Evolutionary conservation across 768 basidiomycete species (phyloP).

Genomic region (Podaxis pistillaris): DNA sequence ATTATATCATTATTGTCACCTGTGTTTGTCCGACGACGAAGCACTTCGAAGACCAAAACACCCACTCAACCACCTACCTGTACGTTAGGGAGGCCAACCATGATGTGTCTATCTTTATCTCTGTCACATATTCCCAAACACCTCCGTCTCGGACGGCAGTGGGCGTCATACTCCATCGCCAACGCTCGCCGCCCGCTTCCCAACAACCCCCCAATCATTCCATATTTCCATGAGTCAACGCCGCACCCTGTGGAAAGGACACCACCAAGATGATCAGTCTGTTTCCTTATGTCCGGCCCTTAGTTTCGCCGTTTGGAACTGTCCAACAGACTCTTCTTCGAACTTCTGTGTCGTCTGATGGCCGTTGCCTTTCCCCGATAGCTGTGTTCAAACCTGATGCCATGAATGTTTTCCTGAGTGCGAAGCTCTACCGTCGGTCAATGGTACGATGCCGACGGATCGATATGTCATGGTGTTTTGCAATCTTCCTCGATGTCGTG

Average conservation of each 20-base stretch:
- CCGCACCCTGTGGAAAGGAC: not conserved
- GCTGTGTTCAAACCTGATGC: not conserved
- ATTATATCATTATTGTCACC: not conserved
- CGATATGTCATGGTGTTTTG: not conserved
- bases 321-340: not conserved
- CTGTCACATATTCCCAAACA: constrained; percentile 5
- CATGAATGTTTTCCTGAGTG: not conserved
- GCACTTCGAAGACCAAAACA: not conserved
- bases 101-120: constrained; percentile 1
- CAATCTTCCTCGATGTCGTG: too few species aligned
- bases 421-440: constrained; percentile 3
- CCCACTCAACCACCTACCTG: not conserved
- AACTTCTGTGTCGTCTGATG: not conserved
- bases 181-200: not conserved
- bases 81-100: not conserved
- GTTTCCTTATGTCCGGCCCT: not conserved
- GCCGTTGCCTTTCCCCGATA: not conserved
- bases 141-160: constrained; percentile 12
- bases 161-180: constrained; percentile 3
- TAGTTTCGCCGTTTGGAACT: not conserved
- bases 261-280: not conserved
- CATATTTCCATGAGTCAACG: not conserved
- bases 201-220: not conserved
- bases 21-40: not conserved
- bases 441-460: constrained; percentile 8